These are phyloP conservation scores for Calocybe indica DNA, from an alignment of 768 basidiomycete species.

Conservation along the genomic window DNA sequence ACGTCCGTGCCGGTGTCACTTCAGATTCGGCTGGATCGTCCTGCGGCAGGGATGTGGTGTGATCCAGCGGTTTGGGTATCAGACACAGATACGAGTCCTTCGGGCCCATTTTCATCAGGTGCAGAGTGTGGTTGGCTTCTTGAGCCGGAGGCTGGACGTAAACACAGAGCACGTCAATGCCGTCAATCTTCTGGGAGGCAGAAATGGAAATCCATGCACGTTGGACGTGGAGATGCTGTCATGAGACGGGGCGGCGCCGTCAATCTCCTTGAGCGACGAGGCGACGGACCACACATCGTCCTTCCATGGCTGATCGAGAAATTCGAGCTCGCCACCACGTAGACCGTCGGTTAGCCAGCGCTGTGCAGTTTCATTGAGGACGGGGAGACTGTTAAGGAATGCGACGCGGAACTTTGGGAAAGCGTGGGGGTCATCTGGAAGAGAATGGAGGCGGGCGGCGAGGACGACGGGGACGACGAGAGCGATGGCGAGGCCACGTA, in stretches of 20 bases:
- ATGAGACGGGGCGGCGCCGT: slow-evolving; percentile 36
- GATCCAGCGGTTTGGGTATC: slow-evolving; percentile 60
- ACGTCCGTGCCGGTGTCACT: slow-evolving; percentile 66
- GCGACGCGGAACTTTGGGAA: slow-evolving; percentile 79
- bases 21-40: slow-evolving; percentile 52
- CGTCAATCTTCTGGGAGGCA: background rate
- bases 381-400: slow-evolving; percentile 75
- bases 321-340: slow-evolving; percentile 69
- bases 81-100: slow-evolving; percentile 71
- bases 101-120: slow-evolving; percentile 71
- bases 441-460: slow-evolving; percentile 50
- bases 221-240: slow-evolving; percentile 26
- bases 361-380: slow-evolving; percentile 66
- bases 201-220: slow-evolving; percentile 25
- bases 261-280: slow-evolving; percentile 52
- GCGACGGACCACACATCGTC: slow-evolving; percentile 32
- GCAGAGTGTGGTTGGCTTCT: slow-evolving; percentile 44
- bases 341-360: slow-evolving; percentile 72
- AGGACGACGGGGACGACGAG: slow-evolving; percentile 17
- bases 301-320: slow-evolving; percentile 61
- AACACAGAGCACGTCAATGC: background rate
- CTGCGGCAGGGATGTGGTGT: slow-evolving; percentile 31
- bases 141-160: slow-evolving; percentile 15
- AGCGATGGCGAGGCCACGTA: slow-evolving; percentile 16
- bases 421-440: slow-evolving; percentile 76